Percentiles rank a stretch among this genome's conserved stretches.
Evolutionary conservation across 2,329 filamentous ascomycete genomes (phyloP).

Genomic region (Verticillium zaregamsianum): DNA sequence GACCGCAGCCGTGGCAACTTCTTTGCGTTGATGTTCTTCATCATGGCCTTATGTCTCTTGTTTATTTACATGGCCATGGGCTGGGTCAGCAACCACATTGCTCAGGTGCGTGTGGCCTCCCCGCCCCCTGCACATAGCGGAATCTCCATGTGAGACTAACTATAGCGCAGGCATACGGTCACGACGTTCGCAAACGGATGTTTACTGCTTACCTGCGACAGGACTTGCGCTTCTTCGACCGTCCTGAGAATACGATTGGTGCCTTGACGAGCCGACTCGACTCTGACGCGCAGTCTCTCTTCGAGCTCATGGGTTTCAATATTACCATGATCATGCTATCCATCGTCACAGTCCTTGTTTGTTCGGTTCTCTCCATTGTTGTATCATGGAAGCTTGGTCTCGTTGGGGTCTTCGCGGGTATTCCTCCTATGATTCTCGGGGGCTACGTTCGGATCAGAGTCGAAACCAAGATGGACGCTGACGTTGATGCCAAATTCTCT

Average conservation of each 20-base stretch:
- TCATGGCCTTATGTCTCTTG: constrained; percentile 39
- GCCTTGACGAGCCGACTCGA: constrained; percentile 32
- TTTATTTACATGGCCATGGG: constrained; percentile 38
- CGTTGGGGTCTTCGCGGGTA: constrained; percentile 38
- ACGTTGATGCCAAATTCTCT: constrained; percentile 38
- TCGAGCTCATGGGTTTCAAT: constrained; percentile 47
- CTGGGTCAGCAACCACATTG: constrained; percentile 27
- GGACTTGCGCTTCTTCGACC: constrained; percentile 45
- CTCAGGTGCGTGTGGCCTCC: constrained; percentile 7
- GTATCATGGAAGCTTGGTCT: constrained; percentile 48
- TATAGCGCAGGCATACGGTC: no score
- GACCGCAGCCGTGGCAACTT: constrained; percentile 39
- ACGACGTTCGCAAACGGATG: not conserved
- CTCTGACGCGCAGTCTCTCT: constrained; percentile 39
- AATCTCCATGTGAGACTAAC: no score
- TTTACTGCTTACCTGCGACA: constrained; percentile 35
- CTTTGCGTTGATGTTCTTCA: constrained; percentile 51
- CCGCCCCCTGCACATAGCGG: no score
- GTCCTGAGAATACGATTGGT: constrained; percentile 30
- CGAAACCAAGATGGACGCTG: constrained; percentile 39
- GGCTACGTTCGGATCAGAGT: constrained; percentile 46
- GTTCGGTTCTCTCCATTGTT: constrained; percentile 39
- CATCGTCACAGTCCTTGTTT: constrained; percentile 39
- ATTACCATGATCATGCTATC: constrained; percentile 41
- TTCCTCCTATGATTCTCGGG: constrained; percentile 39